phyloP scores from a whole-genome alignment of 1,284 basidiomycete species.

The Tylopilus sp. region DNA sequence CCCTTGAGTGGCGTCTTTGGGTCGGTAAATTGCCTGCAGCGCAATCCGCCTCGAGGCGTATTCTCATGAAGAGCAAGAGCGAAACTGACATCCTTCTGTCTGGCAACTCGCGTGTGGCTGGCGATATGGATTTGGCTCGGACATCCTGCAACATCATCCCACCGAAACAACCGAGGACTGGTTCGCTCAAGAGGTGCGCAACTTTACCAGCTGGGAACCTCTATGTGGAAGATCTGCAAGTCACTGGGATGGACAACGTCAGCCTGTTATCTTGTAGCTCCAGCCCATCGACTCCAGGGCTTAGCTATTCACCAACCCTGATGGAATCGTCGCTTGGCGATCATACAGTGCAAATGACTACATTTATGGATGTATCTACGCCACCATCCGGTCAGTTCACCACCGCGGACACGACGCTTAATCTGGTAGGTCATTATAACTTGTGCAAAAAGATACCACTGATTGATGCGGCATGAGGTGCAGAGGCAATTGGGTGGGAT shows the following conservation, averaged over 20 bases:
- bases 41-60: no score
- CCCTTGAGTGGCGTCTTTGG: no score
- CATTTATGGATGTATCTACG: slow-evolving; percentile 55
- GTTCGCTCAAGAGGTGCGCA: slow-evolving; percentile 34
- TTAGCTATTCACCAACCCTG: slow-evolving; percentile 66
- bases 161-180: slow-evolving; percentile 18
- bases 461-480: no score
- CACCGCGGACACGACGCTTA: slow-evolving; percentile 3
- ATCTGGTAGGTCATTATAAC: no score
- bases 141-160: slow-evolving; percentile 10
- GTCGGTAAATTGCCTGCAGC: no score
- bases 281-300: slow-evolving; percentile 61
- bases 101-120: no score
- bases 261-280: slow-evolving; percentile 33
- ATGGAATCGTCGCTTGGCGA: slow-evolving; percentile 66
- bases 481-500: no score
- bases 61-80: no score
- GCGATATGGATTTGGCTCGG: slow-evolving; percentile 9
- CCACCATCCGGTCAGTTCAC: slow-evolving; percentile 43
- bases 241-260: slow-evolving; percentile 16
- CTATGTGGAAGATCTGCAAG: slow-evolving; percentile 22
- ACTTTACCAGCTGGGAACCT: slow-evolving; percentile 33
- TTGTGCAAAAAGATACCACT: no score
- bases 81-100: no score
- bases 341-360: slow-evolving; percentile 64